Evolutionary conservation across 805 yeast species (phyloP).

Genomic region (Yamadazyma phyllophila): DNA sequence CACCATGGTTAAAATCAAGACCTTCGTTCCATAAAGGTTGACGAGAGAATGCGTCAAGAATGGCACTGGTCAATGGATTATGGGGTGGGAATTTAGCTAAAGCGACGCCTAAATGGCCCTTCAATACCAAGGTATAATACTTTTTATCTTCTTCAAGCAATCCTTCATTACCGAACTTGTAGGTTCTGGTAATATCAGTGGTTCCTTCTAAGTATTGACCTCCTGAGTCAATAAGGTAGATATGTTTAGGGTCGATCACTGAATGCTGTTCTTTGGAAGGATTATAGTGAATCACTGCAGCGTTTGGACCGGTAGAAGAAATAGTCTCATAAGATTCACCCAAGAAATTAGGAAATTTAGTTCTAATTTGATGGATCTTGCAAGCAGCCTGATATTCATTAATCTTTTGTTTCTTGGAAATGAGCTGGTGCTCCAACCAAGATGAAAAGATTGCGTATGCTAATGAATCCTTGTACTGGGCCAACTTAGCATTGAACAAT

Average conservation of each 20-base stretch:
- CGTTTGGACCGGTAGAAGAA: conserved; percentile 72
- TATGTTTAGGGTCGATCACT: conserved; percentile 55
- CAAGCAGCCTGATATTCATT: conserved; percentile 67
- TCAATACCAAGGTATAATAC: conserved; percentile 80
- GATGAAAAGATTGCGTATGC: conserved; percentile 72
- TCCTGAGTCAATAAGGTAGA: conserved; percentile 59
- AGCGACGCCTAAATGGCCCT: conserved; percentile 89
- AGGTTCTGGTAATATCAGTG: conserved; percentile 90
- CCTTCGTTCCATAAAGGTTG: conserved; percentile 81
- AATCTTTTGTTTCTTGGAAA: conserved; percentile 38
- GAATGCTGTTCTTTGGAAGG: conserved; percentile 61
- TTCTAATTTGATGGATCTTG: conserved; percentile 55
- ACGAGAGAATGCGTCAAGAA: conserved; percentile 80
- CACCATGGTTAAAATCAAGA: conserved; percentile 86
- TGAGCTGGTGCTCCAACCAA: conserved; percentile 69
- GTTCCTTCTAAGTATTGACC: conserved; percentile 67
- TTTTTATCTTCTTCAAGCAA: conserved; percentile 56
- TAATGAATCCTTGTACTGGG: conserved; percentile 83
- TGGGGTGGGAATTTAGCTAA: conserved; percentile 67
- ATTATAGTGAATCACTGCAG: conserved; percentile 72
- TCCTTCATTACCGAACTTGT: conserved; percentile 52
- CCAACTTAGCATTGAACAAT: conserved; percentile 63
- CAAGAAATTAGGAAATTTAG: conserved; percentile 51
- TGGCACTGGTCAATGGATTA: conserved; percentile 67
- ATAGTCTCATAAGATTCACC: conserved; percentile 77